These are phyloP conservation scores for Leccinum obscurum DNA, from an alignment of 768 basidiomycete species.

Conservation along the genomic window DNA sequence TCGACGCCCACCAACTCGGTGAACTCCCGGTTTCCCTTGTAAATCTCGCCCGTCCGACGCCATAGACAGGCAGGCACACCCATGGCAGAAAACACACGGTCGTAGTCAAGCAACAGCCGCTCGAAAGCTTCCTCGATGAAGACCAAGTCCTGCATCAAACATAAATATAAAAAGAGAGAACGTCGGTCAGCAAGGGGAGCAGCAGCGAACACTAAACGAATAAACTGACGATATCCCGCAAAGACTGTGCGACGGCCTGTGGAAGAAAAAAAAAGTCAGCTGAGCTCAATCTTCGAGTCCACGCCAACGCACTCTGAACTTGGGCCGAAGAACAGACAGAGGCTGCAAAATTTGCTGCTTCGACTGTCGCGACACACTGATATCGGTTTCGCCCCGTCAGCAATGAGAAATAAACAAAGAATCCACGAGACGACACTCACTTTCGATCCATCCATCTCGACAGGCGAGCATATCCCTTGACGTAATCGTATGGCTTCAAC, in stretches of 20 bases:
- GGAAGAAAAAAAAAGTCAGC: not conserved
- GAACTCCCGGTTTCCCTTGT: conserved; percentile 97
- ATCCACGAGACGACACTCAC: conserved; percentile 41
- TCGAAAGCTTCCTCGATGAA: conserved; percentile 99
- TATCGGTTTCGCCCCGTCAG: conserved; percentile 45
- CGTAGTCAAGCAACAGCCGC: conserved; percentile 91
- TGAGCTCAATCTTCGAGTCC: not conserved
- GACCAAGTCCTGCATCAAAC: conserved; percentile 69
- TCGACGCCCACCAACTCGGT: conserved; percentile 87
- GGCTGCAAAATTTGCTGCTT: conserved; percentile 92
- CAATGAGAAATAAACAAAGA: conserved; percentile 33
- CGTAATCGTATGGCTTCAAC: conserved; percentile 94
- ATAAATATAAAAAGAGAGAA: not conserved
- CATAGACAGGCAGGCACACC: conserved; percentile 96
- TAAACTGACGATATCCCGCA: not conserved
- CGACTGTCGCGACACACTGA: conserved; percentile 84
- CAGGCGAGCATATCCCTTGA: conserved; percentile 89
- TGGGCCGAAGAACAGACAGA: conserved; percentile 45
- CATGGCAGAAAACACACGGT: conserved; percentile 93
- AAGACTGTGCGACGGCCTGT: not conserved
- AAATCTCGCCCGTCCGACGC: conserved; percentile 97
- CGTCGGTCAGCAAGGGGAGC: not conserved
- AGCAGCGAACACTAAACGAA: not conserved
- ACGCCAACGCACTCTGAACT: not conserved
- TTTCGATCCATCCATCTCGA: conserved; percentile 95